Evolutionary conservation across 495 filamentous ascomycete species (phyloP).

Genomic region (Bombardia bombarda): DNA sequence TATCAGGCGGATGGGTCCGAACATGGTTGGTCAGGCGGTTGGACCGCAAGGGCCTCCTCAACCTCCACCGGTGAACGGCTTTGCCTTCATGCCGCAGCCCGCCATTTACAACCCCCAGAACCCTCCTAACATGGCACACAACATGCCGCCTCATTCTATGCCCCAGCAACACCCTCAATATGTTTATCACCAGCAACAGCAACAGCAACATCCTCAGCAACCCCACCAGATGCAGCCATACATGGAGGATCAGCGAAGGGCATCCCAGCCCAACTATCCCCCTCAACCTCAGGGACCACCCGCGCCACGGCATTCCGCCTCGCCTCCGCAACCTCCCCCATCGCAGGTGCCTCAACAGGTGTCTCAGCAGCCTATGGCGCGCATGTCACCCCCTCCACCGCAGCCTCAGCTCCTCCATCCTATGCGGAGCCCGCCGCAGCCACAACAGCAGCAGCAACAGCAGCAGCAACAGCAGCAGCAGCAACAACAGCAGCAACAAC

Average conservation of each 20-base stretch:
- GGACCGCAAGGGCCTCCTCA: conserved; percentile 51
- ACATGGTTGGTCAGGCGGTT: conserved; percentile 60
- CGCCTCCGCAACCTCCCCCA: conserved; percentile 28
- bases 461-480: conserved; percentile 17
- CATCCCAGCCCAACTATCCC: conserved; percentile 50
- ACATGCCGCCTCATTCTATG: conserved; percentile 37
- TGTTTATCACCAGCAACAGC: conserved; percentile 26
- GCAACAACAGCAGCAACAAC: conserved; percentile 27
- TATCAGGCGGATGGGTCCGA: conserved; percentile 61
- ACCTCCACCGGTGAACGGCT: conserved; percentile 61
- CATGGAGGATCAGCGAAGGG: conserved; percentile 58
- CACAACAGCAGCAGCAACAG: conserved; percentile 27
- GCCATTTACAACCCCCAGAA: conserved; percentile 77
- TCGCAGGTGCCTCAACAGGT: conserved; percentile 34
- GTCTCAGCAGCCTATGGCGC: conserved; percentile 23
- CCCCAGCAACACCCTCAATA: conserved; percentile 33
- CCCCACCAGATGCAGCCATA: conserved; percentile 49
- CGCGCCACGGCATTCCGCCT: conserved; percentile 30
- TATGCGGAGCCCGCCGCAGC: conserved; percentile 8
- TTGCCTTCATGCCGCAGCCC: conserved; percentile 76
- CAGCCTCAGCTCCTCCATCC: conserved; percentile 13
- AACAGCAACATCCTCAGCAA: too few relatives aligned
- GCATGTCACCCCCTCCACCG: conserved; percentile 26
- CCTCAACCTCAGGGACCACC: conserved; percentile 25
- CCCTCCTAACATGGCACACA: conserved; percentile 36